Conservation (phyloP, 257 asterid genomes). For the Ophiorrhiza pumila region DNA sequence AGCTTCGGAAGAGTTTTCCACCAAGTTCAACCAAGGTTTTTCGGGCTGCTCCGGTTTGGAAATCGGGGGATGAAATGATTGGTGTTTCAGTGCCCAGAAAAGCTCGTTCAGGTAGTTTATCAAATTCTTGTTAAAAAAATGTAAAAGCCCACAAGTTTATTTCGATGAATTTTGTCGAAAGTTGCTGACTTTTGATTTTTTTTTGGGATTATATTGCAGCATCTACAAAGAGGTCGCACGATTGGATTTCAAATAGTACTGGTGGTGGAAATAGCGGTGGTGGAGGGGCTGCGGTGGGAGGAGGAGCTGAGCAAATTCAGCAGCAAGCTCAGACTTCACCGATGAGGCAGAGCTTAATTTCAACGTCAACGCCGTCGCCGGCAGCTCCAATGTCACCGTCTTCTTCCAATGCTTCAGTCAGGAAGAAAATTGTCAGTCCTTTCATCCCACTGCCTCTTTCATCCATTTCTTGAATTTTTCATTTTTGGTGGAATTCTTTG, state of each 20-base stretch:
- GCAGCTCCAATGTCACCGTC: conserved; percentile 79
- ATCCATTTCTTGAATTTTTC: background rate
- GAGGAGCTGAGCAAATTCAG: conserved; percentile 43
- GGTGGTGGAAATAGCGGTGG: conserved; percentile 44
- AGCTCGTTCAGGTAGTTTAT: conserved; percentile 77
- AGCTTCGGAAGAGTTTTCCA: conserved; percentile 66
- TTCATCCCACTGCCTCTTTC: background rate
- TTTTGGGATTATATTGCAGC: conserved; percentile 39
- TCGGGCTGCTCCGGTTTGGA: conserved; percentile 78
- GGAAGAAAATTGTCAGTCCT: conserved; percentile 75
- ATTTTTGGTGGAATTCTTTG: background rate
- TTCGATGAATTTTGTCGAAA: conserved; percentile 17
- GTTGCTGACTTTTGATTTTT: background rate
- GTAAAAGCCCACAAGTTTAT: background rate
- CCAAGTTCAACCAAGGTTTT: conserved; percentile 42
- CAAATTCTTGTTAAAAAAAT: background rate
- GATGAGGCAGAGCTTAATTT: conserved; percentile 40
- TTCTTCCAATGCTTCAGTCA: conserved; percentile 59
- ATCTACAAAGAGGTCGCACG: conserved; percentile 81
- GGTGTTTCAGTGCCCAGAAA: conserved; percentile 91
- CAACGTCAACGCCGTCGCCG: conserved; percentile 42
- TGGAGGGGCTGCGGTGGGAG: conserved; percentile 46
- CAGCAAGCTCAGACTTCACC: conserved; percentile 61
- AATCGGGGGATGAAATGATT: conserved; percentile 88
- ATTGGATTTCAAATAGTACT: conserved; percentile 61